These are phyloP conservation scores for Lasiodiplodia theobromae DNA, from an alignment of 2,329 filamentous ascomycete genomes.

Conservation along the genomic window DNA sequence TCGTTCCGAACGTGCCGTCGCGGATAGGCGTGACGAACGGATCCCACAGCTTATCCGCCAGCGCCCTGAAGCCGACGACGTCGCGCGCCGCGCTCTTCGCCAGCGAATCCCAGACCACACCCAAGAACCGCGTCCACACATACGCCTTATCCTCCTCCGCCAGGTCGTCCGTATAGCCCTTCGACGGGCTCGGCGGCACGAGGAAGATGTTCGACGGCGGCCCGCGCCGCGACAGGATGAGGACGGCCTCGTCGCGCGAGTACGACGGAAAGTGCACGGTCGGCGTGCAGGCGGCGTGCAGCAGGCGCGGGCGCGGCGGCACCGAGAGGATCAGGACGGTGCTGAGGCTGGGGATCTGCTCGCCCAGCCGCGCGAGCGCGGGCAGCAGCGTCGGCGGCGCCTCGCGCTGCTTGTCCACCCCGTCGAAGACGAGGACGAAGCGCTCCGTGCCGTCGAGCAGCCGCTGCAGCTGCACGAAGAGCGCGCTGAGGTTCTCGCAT, in stretches of 20 bases:
- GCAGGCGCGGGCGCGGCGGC: conserved; percentile 71
- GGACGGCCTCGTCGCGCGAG: conserved; percentile 77
- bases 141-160: conserved; percentile 67
- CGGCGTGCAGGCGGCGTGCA: conserved; percentile 74
- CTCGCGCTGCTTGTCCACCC: conserved; percentile 84
- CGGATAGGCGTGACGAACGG: conserved; percentile 81
- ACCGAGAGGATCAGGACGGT: conserved; percentile 79
- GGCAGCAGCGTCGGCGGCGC: conserved; percentile 79
- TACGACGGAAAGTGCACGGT: conserved; percentile 87
- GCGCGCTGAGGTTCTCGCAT: conserved; percentile 81
- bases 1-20: conserved; percentile 73
- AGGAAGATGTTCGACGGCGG: conserved; percentile 56
- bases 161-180: conserved; percentile 56
- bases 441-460: conserved; percentile 60
- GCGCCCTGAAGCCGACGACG: conserved; percentile 72
- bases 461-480: conserved; percentile 74
- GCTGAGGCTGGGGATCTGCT: conserved; percentile 81
- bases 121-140: conserved; percentile 81
- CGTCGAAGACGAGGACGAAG: conserved; percentile 87
- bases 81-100: conserved; percentile 82
- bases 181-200: conserved; percentile 45
- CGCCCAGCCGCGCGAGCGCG: conserved; percentile 80
- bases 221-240: conserved; percentile 67
- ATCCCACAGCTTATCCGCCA: conserved; percentile 81
- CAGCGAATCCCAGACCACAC: conserved; percentile 86